These are phyloP conservation scores for Pseudodiploospora longispora DNA, from an alignment of 2,329 filamentous ascomycete genomes.

Conservation along the genomic window DNA sequence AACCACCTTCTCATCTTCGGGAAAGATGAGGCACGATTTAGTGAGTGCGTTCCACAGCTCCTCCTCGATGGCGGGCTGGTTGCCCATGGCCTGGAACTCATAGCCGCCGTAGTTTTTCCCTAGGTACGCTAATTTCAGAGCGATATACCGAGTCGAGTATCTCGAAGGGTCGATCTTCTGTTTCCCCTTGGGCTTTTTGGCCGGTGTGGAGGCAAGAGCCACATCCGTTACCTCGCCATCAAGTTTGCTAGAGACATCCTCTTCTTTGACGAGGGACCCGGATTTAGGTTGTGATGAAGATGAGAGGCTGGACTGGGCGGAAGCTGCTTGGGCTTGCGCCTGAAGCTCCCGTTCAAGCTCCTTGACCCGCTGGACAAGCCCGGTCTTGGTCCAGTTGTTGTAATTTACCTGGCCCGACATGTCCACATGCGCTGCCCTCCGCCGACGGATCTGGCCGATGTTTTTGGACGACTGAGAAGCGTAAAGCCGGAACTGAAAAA, in stretches of 20 bases:
- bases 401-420: constrained; percentile 40
- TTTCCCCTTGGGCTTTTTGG: constrained; percentile 34
- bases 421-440: constrained; percentile 7
- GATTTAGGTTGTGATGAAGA: too few species aligned
- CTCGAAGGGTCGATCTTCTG: constrained; percentile 65
- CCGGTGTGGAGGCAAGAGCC: not conserved
- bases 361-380: constrained; percentile 59
- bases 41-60: constrained; percentile 86
- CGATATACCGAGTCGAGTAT: constrained; percentile 78
- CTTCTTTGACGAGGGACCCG: too few species aligned
- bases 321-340: constrained; percentile 18
- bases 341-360: constrained; percentile 60
- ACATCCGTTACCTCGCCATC: not conserved
- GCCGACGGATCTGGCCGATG: not conserved
- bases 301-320: too few species aligned
- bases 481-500: constrained; percentile 1
- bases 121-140: constrained; percentile 88
- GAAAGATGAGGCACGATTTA: constrained; percentile 74
- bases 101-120: constrained; percentile 89
- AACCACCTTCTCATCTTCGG: constrained; percentile 52
- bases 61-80: constrained; percentile 79
- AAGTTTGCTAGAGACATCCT: too few species aligned
- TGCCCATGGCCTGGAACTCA: constrained; percentile 70
- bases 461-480: constrained; percentile 7
- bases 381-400: constrained; percentile 58